Conservation (phyloP, 257 asterid genomes). For the Jacaranda mimosifolia region DNA sequence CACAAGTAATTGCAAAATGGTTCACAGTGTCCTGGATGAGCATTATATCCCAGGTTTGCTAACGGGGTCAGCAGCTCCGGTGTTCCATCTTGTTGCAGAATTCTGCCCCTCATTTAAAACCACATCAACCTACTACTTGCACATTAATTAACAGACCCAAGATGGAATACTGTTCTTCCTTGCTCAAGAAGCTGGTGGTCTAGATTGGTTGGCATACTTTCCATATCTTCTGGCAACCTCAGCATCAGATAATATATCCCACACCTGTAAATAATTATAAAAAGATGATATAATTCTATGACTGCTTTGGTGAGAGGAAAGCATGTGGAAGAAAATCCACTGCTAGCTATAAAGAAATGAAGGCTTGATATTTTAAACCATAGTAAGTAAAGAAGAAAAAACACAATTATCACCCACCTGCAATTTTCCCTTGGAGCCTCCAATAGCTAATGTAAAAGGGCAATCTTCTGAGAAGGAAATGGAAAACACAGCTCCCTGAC, state of each 20-base stretch:
- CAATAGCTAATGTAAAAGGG: conserved; percentile 75
- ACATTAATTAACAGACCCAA: neutral
- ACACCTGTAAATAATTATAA: conserved; percentile 53
- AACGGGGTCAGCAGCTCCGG: neutral
- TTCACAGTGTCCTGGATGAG: neutral
- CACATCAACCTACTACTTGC: neutral
- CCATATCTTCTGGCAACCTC: conserved; percentile 61
- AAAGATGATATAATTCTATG: neutral
- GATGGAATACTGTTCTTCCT: neutral
- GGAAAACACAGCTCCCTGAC: conserved; percentile 88
- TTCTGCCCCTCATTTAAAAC: neutral
- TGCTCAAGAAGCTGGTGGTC: conserved; percentile 41
- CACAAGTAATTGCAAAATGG: neutral
- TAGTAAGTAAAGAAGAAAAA: neutral
- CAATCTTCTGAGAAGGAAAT: conserved; percentile 80
- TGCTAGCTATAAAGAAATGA: neutral
- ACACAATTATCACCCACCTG: conserved; percentile 52
- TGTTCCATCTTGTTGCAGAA: neutral
- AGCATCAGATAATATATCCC: conserved; percentile 69
- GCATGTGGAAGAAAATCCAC: neutral
- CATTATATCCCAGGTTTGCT: neutral
- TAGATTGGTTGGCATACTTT: conserved; percentile 38
- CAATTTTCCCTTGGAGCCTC: conserved; percentile 89
- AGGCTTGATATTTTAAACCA: neutral
- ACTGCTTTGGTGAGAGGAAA: neutral